Percentiles rank a stretch among this genome's conserved stretches.
Evolutionary conservation across 805 yeast species (phyloP).

Genomic region (Yamadazyma takamatsuzukensis): DNA sequence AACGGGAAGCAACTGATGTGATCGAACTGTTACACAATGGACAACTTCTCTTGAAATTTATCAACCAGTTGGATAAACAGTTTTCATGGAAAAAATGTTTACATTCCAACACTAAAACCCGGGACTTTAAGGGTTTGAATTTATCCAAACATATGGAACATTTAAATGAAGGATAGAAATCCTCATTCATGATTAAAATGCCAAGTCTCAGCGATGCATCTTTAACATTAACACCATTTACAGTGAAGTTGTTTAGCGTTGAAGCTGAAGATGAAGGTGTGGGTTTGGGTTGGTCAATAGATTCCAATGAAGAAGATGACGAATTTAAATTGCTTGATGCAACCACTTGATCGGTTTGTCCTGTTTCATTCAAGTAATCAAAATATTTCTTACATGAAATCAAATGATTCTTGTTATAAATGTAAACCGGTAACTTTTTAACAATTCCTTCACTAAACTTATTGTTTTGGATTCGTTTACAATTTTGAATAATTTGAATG

Average conservation of each 20-base stretch:
- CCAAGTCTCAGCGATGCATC: conserved; percentile 14
- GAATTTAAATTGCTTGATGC: conserved; percentile 4
- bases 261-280: conserved; percentile 17
- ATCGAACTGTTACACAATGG: conserved; percentile 51
- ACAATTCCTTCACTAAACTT: conserved; percentile 29
- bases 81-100: conserved; percentile 57
- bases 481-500: conserved; percentile 26
- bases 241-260: conserved; percentile 27
- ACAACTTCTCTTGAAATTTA: conserved; percentile 50
- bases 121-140: conserved; percentile 43
- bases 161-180: conserved; percentile 44
- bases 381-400: conserved; percentile 21
- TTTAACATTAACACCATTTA: conserved; percentile 40
- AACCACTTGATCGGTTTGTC: conserved; percentile 18
- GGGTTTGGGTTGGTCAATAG: conserved; percentile 9
- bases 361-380: conserved; percentile 29
- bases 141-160: conserved; percentile 60
- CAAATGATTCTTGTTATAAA: conserved; percentile 34
- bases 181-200: conserved; percentile 25
- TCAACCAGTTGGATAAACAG: conserved; percentile 60
- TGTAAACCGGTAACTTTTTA: conserved; percentile 33
- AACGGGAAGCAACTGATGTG: conserved; percentile 6
- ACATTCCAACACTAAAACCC: conserved; percentile 53
- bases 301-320: conserved; percentile 2
- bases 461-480: conserved; percentile 23